Evolutionary conservation across 2,329 filamentous ascomycete species (phyloP).

Genomic region (Scolecobasidium constrictum): DNA sequence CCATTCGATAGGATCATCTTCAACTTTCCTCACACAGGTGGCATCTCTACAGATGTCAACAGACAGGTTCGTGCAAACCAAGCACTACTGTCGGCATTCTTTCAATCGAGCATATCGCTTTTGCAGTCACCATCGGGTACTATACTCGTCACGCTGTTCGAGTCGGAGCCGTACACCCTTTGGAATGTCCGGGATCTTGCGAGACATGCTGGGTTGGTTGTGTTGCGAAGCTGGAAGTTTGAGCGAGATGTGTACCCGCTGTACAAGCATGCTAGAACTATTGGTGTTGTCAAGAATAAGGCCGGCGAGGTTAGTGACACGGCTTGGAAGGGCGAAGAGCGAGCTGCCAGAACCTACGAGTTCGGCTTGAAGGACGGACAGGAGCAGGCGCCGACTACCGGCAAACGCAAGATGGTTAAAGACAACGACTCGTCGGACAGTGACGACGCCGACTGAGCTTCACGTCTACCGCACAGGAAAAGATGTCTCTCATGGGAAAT

Average conservation of each 20-base stretch:
- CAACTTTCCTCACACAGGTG: conserved; percentile 96
- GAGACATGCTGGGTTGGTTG: conserved; percentile 61
- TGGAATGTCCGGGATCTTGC: conserved; percentile 91
- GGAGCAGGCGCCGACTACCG: too few species aligned
- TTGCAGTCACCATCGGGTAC: conserved; percentile 26
- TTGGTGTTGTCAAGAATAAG: conserved; percentile 41
- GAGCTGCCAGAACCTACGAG: conserved; percentile 33
- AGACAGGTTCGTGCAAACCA: conserved; percentile 90
- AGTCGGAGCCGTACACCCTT: conserved; percentile 85
- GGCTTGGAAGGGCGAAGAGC: conserved; percentile 38
- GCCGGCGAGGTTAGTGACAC: conserved; percentile 22
- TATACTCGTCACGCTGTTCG: conserved; percentile 80
- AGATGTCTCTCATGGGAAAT: too few species aligned
- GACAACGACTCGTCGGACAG: too few species aligned
- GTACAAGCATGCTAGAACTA: conserved; percentile 62
- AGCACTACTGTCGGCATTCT: conserved; percentile 38
- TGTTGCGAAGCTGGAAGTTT: conserved; percentile 61
- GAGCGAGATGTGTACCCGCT: conserved; percentile 56
- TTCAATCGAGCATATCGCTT: conserved; percentile 25
- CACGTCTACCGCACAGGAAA: too few species aligned
- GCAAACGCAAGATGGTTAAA: too few species aligned
- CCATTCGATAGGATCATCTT: conserved; percentile 65
- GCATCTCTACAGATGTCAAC: conserved; percentile 85
- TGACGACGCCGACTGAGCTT: too few species aligned
- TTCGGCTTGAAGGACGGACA: conserved; percentile 9